Conservation (phyloP, 1,284 basidiomycete genomes). For the Boletellus dicymbophilus region DNA sequence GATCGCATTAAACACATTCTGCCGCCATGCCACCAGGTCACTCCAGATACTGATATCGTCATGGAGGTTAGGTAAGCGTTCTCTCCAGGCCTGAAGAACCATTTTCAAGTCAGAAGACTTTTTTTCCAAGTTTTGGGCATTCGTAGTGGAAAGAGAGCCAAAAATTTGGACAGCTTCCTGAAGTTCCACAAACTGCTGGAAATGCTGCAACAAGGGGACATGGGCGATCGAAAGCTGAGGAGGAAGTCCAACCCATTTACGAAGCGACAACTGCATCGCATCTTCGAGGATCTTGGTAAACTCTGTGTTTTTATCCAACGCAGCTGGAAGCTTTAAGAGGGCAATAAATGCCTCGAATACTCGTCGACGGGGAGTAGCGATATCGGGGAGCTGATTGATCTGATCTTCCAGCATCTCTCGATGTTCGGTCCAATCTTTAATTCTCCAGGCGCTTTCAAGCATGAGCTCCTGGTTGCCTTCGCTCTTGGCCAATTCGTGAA, state of each 20-base stretch:
- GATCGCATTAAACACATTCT: slow-evolving; percentile 93
- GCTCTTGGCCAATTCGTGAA: slow-evolving; percentile 89
- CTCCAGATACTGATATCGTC: slow-evolving; percentile 99
- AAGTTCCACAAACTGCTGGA: slow-evolving; percentile 99
- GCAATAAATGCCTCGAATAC: slow-evolving; percentile 97
- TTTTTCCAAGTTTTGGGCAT: slow-evolving; percentile 88
- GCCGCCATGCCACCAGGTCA: slow-evolving; percentile 97
- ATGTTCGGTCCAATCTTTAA: slow-evolving; percentile 88
- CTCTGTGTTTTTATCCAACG: slow-evolving; percentile 73
- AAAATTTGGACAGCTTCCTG: slow-evolving; percentile 97
- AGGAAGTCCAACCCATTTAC: slow-evolving; percentile 95
- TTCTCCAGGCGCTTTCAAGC: slow-evolving; percentile 96
- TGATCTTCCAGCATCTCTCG: slow-evolving; percentile 85
- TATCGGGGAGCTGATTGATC: slow-evolving; percentile 80
- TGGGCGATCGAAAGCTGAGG: slow-evolving; percentile 88
- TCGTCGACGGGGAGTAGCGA: slow-evolving; percentile 89
- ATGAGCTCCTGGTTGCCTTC: slow-evolving; percentile 93
- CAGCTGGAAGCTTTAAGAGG: slow-evolving; percentile 68
- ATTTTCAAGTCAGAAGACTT: slow-evolving; percentile 95
- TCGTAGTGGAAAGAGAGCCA: slow-evolving; percentile 87
- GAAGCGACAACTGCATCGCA: slow-evolving; percentile 94
- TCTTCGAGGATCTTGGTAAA: slow-evolving; percentile 92
- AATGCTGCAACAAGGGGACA: slow-evolving; percentile 93
- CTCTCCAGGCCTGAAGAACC: slow-evolving; percentile 96
- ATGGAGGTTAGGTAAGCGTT: slow-evolving; percentile 93